Evolutionary conservation across 139 green algal species (phyloP), one percentile per base, ranked within the genome.

Genomic region (Chlamydomonas schloesseri): DNA sequence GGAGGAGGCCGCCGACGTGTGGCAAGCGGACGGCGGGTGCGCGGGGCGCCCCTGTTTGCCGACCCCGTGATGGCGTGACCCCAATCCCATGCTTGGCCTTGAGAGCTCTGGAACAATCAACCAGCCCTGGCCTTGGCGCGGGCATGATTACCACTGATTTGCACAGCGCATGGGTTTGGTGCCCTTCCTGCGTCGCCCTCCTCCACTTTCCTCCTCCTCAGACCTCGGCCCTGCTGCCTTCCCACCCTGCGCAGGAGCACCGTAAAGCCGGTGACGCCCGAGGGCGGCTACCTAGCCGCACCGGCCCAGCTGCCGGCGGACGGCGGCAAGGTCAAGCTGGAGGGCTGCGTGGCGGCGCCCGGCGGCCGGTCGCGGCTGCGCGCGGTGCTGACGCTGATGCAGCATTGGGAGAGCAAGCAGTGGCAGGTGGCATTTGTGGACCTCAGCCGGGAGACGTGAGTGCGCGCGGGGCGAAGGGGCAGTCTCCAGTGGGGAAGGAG

Each of bases 381-480:
- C 18, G 68, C 93, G 33, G 73, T 92, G 21, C 83, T 93, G 73
- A 83, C 87, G 46, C 89, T 95, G 24, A 88, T 81, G 77, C 76
- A 87, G 31, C 46, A 79, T 23, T 83, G 86, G 60, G 70, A 78
- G 34, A 67, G 65, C 34, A 74, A 81, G 20, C 6, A 28, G 34
- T 95, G 91, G 92, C 26, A 60, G 42, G 28, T 91, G 62, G 57
- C 65, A 0, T 57, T 36, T 21, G 75, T 93, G 9, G 91, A 95
- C 34, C 57, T 96, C 31, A 89, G 90, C 58, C 81, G 71, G 67
- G 92, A 95, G 62, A 82, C 81, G 74, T 92, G 83, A 62, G 87
- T 80, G 34, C 3, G 62, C n/a, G n/a, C n/a, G n/a, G n/a, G n/a
- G n/a, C n/a, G n/a, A n/a, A n/a, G n/a, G n/a, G n/a, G n/a, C n/a